phyloP scores from a whole-genome alignment of 805 yeast genomes.

The Candida nemodendra region DNA sequence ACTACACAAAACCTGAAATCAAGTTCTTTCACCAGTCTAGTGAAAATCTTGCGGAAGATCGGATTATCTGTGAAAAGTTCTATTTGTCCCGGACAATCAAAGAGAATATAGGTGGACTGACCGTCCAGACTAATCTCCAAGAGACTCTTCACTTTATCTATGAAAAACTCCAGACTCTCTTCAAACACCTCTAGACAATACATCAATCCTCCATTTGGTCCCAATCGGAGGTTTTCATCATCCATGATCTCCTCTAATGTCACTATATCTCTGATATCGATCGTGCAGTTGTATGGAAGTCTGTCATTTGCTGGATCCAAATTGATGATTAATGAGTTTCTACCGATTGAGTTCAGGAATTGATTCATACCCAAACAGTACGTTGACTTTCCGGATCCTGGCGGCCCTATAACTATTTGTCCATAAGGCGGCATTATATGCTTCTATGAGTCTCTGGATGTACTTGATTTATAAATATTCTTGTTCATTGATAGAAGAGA shows the following conservation, averaged over 20 bases:
- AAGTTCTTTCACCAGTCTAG: constrained; percentile 56
- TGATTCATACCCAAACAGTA: constrained; percentile 91
- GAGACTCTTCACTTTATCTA: constrained; percentile 54
- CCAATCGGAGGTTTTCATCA: constrained; percentile 45
- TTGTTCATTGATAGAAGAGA: no score
- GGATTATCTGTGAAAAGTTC: constrained; percentile 91
- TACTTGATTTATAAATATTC: no score
- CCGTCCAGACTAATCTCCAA: constrained; percentile 43
- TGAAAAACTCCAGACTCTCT: constrained; percentile 55
- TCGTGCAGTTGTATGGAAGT: constrained; percentile 51
- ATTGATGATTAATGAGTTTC: constrained; percentile 81
- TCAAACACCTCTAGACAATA: constrained; percentile 74
- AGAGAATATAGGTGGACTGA: constrained; percentile 59
- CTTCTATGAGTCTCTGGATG: no score
- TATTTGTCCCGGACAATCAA: constrained; percentile 96
- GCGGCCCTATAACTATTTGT: constrained; percentile 95
- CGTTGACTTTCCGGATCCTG: constrained; percentile 96
- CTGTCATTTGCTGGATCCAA: constrained; percentile 79
- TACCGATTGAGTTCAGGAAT: constrained; percentile 89
- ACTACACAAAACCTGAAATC: constrained; percentile 82
- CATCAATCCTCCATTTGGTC: constrained; percentile 85
- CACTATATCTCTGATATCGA: constrained; percentile 56
- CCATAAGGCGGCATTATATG: constrained; percentile 66
- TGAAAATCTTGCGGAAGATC: constrained; percentile 67
- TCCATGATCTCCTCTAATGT: constrained; percentile 61